A percentile compares a stretch with the other conserved stretches of the same genome.
These are phyloP conservation scores for Fistulifera pelliculosa DNA, from an alignment of 108 stramenopile genomes.

Conservation along the genomic window DNA sequence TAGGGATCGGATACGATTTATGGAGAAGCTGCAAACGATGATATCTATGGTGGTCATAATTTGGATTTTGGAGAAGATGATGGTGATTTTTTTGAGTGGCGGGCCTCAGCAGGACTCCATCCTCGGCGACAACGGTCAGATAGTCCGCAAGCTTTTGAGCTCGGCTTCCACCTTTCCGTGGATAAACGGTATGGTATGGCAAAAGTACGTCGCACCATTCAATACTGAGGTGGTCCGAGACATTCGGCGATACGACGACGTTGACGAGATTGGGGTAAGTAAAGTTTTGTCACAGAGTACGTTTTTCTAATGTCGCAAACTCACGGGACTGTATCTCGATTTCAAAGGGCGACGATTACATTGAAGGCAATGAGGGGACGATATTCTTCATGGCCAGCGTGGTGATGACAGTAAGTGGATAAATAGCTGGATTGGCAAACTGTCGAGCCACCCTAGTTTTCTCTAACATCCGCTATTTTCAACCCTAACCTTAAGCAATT, in stretches of 20 bases:
- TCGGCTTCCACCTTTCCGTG: slow-evolving; percentile 12
- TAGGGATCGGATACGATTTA: slow-evolving; percentile 12
- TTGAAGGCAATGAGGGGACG: slow-evolving; percentile 17
- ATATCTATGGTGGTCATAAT: slow-evolving; percentile 21
- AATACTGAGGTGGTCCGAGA: slow-evolving; percentile 18
- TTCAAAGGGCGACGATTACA: slow-evolving; percentile 1
- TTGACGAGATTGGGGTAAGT: slow-evolving; percentile 15
- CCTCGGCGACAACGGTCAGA: slow-evolving; percentile 26
- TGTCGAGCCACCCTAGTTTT: too few species aligned
- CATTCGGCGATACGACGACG: slow-evolving; percentile 17
- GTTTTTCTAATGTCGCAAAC: not conserved
- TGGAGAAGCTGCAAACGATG: slow-evolving; percentile 16
- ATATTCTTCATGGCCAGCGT: slow-evolving; percentile 20
- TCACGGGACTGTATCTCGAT: too few species aligned
- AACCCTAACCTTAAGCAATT: too few species aligned
- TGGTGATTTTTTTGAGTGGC: slow-evolving; percentile 14
- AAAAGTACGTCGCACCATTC: slow-evolving; percentile 14
- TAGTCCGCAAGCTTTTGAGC: slow-evolving; percentile 7
- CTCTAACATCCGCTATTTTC: too few species aligned
- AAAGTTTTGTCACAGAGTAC: not conserved
- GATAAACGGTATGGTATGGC: slow-evolving; percentile 12
- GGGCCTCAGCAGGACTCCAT: slow-evolving; percentile 15
- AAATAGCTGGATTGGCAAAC: too few species aligned
- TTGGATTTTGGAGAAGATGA: slow-evolving; percentile 15
- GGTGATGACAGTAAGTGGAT: slow-evolving; percentile 16